These are phyloP conservation scores for Antrodiella citrinella DNA, from an alignment of 768 basidiomycete species.

Conservation along the genomic window DNA sequence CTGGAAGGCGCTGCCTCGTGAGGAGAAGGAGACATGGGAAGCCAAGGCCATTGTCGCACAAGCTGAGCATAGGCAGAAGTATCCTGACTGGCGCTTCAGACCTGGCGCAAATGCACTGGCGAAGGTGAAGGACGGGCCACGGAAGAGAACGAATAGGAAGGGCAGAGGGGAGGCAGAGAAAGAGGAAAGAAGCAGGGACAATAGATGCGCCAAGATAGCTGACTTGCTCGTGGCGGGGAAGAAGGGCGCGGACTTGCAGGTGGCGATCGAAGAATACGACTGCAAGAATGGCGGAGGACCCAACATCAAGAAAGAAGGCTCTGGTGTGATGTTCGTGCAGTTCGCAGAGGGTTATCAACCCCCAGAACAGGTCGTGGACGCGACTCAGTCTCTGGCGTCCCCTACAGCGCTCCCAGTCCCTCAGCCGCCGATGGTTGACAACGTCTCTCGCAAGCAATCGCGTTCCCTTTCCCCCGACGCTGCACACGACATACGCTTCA, in stretches of 20 bases:
- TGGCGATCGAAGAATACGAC: constrained; percentile 59
- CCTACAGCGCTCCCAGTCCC: neutral
- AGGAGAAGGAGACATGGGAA: constrained; percentile 71
- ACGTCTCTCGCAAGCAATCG: constrained; percentile 1
- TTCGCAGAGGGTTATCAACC: constrained; percentile 6
- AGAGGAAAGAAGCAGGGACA: constrained; percentile 43
- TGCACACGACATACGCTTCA: constrained; percentile 25
- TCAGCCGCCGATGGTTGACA: constrained; percentile 1
- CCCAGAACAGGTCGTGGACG: neutral
- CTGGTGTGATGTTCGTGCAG: constrained; percentile 6
- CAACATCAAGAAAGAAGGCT: constrained; percentile 21
- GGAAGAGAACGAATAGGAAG: constrained; percentile 26
- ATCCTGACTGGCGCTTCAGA: constrained; percentile 79
- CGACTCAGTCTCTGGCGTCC: neutral
- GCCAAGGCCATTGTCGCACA: constrained; percentile 63
- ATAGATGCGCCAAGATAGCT: constrained; percentile 60
- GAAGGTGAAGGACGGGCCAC: constrained; percentile 34
- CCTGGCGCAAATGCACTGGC: constrained; percentile 46
- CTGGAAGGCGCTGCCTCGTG: constrained; percentile 63
- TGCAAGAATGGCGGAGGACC: constrained; percentile 14
- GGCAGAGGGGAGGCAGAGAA: constrained; percentile 28
- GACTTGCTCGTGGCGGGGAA: constrained; percentile 60
- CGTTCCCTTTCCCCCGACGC: constrained; percentile 9
- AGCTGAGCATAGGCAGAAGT: constrained; percentile 63
- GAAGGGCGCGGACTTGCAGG: constrained; percentile 52